phyloP scores from a whole-genome alignment of 768 basidiomycete genomes.

The Boletus rufocinnamomeus region DNA sequence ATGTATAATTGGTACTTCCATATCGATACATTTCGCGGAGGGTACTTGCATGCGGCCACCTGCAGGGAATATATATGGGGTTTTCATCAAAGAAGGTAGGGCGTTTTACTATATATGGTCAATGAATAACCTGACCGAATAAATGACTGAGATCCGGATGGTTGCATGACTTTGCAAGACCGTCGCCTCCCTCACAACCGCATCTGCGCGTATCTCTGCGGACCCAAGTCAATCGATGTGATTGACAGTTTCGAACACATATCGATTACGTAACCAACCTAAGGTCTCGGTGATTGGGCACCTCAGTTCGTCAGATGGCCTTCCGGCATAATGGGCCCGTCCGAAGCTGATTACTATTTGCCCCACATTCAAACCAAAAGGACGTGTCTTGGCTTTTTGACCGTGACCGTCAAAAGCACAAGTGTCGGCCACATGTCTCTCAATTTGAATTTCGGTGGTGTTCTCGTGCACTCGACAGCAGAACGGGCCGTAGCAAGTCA shows the following conservation, averaged over 20 bases:
- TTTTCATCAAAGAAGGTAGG: slow-evolving; percentile 6
- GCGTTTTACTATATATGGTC: slow-evolving; percentile 3
- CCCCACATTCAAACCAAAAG: background rate
- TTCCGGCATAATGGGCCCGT: background rate
- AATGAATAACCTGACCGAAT: slow-evolving; percentile 3
- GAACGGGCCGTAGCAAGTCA: background rate
- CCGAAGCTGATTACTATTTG: background rate
- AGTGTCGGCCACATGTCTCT: background rate
- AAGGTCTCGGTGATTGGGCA: background rate
- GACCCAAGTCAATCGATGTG: slow-evolving; percentile 3
- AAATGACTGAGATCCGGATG: slow-evolving; percentile 18
- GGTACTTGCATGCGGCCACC: background rate
- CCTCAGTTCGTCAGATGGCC: background rate
- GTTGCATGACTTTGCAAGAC: slow-evolving; percentile 1
- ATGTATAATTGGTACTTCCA: background rate
- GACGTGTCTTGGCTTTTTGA: background rate
- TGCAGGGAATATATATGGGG: background rate
- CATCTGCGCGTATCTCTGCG: background rate
- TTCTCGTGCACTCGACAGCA: slow-evolving; percentile 4
- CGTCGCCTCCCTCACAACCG: background rate
- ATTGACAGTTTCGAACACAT: background rate
- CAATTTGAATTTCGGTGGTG: slow-evolving; percentile 13
- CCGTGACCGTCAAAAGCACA: background rate
- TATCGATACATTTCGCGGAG: slow-evolving; percentile 5
- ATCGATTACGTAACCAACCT: slow-evolving; percentile 1